Percentiles rank a stretch among this genome's conserved stretches.
Conservation (phyloP, 2,329 filamentous ascomycete species). For the Apiospora malaysiana region DNA sequence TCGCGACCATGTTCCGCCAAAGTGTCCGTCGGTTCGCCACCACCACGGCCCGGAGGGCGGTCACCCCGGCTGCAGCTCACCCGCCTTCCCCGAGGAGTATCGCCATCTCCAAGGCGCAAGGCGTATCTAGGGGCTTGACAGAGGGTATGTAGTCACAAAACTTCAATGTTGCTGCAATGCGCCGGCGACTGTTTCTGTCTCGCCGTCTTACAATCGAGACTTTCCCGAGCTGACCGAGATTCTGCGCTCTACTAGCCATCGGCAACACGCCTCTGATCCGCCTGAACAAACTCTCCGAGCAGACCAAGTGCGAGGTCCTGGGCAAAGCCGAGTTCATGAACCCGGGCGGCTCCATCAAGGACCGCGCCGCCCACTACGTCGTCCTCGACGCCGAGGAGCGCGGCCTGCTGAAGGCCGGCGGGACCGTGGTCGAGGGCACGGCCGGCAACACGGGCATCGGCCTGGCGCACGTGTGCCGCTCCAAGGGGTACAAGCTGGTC, state of each 20-base stretch:
- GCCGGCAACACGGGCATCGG: conserved; percentile 98
- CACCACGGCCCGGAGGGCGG: conserved; percentile 60
- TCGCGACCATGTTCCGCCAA: conserved; percentile 68
- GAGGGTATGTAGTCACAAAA: conserved; percentile 65
- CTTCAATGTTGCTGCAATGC: background rate
- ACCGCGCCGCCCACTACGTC: conserved; percentile 92
- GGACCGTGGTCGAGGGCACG: conserved; percentile 95
- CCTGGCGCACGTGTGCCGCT: conserved; percentile 93
- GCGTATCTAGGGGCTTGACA: conserved; percentile 76
- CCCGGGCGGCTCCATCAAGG: conserved; percentile 94
- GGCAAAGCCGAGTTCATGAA: conserved; percentile 99
- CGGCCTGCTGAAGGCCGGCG: conserved; percentile 81
- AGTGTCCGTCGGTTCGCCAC: conserved; percentile 71
- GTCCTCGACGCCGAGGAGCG: conserved; percentile 92
- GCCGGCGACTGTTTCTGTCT: conserved; percentile 12
- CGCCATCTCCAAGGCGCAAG: conserved; percentile 79
- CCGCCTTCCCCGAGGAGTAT: conserved; percentile 66
- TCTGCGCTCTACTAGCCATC: conserved; percentile 69
- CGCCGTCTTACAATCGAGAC: background rate
- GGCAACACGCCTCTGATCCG: conserved; percentile 96
- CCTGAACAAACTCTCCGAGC: conserved; percentile 83
- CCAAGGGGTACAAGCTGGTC: conserved; percentile 89
- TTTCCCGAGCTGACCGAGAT: conserved; percentile 1
- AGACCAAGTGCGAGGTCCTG: conserved; percentile 92
- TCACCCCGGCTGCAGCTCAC: conserved; percentile 42